phyloP scores from a whole-genome alignment of 2,329 filamentous ascomycete species.

The Cryphonectria nitschkei region DNA sequence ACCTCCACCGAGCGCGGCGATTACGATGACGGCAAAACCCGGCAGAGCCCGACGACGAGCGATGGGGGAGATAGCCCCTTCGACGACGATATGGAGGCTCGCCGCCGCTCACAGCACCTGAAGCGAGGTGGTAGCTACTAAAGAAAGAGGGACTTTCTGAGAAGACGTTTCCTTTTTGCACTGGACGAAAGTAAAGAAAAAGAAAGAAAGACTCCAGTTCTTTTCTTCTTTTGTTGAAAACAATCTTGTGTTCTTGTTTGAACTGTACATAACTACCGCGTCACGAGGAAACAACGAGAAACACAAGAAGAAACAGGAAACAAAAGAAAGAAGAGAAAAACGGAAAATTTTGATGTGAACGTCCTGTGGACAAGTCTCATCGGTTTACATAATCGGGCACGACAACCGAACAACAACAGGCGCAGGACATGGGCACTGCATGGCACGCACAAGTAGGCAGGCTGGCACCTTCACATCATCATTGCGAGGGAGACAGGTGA shows the following conservation, averaged over 20 bases:
- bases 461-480: slow-evolving; percentile 18
- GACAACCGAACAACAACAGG: neutral
- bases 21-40: slow-evolving; percentile 41
- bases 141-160: neutral
- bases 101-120: slow-evolving; percentile 40
- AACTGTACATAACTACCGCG: slow-evolving; percentile 22
- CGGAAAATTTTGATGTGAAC: neutral
- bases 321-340: neutral
- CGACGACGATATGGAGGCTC: slow-evolving; percentile 47
- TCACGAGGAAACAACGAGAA: neutral
- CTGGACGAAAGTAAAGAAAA: neutral
- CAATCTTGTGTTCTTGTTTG: slow-evolving; percentile 2
- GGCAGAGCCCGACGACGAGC: slow-evolving; percentile 45
- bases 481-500: slow-evolving; percentile 2
- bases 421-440: neutral
- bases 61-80: slow-evolving; percentile 51
- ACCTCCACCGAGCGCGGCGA: slow-evolving; percentile 44
- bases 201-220: neutral
- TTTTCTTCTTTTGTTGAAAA: neutral
- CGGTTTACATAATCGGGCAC: neutral
- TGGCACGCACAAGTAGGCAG: slow-evolving; percentile 5
- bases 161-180: neutral
- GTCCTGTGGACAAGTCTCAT: neutral
- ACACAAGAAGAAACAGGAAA: neutral
- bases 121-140: slow-evolving; percentile 48